Evolutionary conservation across 176 grass and related monocot genomes (phyloP).

Genomic region (Oryza meyeriana): DNA sequence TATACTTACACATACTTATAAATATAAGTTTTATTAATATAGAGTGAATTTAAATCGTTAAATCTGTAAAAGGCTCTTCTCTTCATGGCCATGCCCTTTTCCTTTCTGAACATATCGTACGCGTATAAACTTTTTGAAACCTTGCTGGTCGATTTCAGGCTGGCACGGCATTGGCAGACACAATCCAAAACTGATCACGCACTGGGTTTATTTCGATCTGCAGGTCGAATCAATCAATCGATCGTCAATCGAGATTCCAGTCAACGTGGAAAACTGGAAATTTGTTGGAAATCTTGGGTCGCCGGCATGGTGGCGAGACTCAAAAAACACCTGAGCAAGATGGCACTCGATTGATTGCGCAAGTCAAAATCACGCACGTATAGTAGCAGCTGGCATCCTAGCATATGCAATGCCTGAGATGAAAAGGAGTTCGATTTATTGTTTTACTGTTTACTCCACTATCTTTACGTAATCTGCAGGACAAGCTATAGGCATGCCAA

Average conservation of each 20-base stretch:
- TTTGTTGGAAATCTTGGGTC: neutral
- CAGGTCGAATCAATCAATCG: neutral
- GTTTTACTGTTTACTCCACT: neutral
- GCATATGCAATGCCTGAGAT: neutral
- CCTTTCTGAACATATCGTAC: too few relatives aligned
- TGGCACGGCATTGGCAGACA: neutral
- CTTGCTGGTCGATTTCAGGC: neutral
- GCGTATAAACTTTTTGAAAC: neutral
- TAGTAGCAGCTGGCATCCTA: neutral
- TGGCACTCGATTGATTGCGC: neutral
- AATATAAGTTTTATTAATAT: too few relatives aligned
- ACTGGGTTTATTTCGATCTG: neutral
- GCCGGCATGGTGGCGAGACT: neutral
- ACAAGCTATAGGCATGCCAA: neutral
- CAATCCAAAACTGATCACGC: neutral
- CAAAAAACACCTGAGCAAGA: too few relatives aligned
- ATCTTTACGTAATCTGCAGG: neutral
- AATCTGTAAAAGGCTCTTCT: too few relatives aligned
- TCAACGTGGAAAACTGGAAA: slow-evolving; percentile 8
- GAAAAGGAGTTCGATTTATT: neutral
- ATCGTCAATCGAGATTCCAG: neutral
- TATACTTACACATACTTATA: too few relatives aligned
- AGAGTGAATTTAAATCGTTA: too few relatives aligned
- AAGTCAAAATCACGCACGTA: slow-evolving; percentile 9
- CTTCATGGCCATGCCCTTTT: too few relatives aligned